Conservation (phyloP, 2,329 filamentous ascomycete species). For the Ramichloridium luteum region DNA sequence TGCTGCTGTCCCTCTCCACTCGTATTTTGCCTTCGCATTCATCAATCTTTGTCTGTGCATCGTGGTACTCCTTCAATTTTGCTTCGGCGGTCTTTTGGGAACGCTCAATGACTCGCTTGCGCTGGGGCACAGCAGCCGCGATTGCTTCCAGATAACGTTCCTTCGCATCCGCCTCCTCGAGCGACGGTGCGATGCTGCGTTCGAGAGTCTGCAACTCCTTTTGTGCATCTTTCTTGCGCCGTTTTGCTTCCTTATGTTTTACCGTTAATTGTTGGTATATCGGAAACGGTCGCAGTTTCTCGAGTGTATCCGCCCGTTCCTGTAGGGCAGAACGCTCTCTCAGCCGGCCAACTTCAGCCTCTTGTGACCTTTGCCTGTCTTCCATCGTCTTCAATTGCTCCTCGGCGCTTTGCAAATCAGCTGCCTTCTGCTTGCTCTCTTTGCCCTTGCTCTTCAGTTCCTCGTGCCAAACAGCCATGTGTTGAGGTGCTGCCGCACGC, state of each 20-base stretch:
- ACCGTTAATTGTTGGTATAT: conserved; percentile 47
- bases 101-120: conserved; percentile 42
- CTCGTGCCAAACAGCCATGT: conserved; percentile 70
- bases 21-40: conserved; percentile 27
- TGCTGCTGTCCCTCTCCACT: conserved; percentile 31
- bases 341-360: conserved; percentile 72
- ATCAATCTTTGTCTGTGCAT: conserved; percentile 26
- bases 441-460: conserved; percentile 58
- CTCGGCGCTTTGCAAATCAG: conserved; percentile 43
- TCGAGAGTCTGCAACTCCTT: conserved; percentile 49
- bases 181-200: conserved; percentile 50
- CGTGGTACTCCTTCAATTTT: conserved; percentile 24
- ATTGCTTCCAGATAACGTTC: conserved; percentile 51
- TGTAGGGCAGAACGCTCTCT: conserved; percentile 61
- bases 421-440: conserved; percentile 46
- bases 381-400: conserved; percentile 57
- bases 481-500: conserved; percentile 67
- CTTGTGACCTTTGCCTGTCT: conserved; percentile 58
- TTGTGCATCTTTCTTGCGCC: conserved; percentile 42
- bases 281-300: conserved; percentile 53
- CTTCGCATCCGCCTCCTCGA: conserved; percentile 59
- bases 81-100: conserved; percentile 41
- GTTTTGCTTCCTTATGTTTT: conserved; percentile 41
- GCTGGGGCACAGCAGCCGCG: conserved; percentile 41
- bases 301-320: conserved; percentile 51